These are phyloP conservation scores for Penicillium italicum DNA, from an alignment of 2,329 filamentous ascomycete genomes.

Conservation along the genomic window DNA sequence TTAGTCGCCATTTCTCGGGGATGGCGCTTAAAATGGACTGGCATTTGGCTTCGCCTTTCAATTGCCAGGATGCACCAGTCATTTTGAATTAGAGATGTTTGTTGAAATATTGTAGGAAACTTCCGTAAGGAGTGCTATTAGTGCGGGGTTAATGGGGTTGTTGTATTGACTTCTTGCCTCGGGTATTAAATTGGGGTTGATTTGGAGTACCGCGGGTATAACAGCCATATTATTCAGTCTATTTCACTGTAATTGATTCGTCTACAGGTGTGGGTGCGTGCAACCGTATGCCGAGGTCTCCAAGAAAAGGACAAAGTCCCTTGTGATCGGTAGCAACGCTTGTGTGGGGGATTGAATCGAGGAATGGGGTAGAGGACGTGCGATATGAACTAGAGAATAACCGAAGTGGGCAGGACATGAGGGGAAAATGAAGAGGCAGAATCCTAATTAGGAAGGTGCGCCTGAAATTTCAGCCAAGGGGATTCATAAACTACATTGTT, in stretches of 20 bases:
- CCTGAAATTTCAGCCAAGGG: too few relatives aligned
- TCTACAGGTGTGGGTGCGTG: neutral
- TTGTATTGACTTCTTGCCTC: neutral
- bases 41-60: slow-evolving; percentile 51
- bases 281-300: neutral
- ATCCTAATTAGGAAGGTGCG: neutral
- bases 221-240: neutral
- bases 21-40: slow-evolving; percentile 53
- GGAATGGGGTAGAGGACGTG: too few relatives aligned
- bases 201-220: too few relatives aligned
- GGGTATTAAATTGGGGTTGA: neutral
- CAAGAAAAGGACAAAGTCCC: neutral
- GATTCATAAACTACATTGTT: neutral
- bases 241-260: neutral
- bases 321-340: too few relatives aligned
- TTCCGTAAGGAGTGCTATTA: neutral
- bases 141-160: slow-evolving; percentile 16
- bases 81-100: slow-evolving; percentile 8
- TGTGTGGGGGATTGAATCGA: too few relatives aligned
- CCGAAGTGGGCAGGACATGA: neutral
- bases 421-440: too few relatives aligned
- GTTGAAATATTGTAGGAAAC: neutral
- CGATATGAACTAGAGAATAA: neutral
- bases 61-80: slow-evolving; percentile 46
- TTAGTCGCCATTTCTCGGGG: slow-evolving; percentile 55